phyloP scores from a whole-genome alignment of 164 flowering plant genomes.

The Tetracentron sinense region DNA sequence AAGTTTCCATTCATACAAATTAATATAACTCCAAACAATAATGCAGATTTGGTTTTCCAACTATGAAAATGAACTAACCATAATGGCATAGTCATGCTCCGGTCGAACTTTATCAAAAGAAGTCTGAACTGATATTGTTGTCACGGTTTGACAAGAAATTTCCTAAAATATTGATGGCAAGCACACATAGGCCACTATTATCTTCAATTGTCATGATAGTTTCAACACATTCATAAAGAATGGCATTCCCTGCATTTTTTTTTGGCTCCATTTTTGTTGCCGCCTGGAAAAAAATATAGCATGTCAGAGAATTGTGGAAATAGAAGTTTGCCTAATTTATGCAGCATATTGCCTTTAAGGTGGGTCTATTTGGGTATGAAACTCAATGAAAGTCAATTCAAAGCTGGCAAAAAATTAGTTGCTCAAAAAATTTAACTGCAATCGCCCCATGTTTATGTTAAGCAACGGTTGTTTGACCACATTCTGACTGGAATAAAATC shows the following conservation, averaged over 20 bases:
- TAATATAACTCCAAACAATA: no score
- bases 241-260: slow-evolving; percentile 98
- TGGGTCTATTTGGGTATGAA: no score
- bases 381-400: no score
- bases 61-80: background rate
- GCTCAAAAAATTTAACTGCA: no score
- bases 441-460: no score
- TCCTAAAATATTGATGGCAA: slow-evolving; percentile 97
- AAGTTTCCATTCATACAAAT: no score
- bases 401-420: no score
- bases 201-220: slow-evolving; percentile 97
- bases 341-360: no score
- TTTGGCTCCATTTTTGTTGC: slow-evolving; percentile 96
- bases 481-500: no score
- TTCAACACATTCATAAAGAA: slow-evolving; percentile 94
- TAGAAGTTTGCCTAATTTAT: background rate
- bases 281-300: slow-evolving; percentile 42
- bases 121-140: slow-evolving; percentile 87
- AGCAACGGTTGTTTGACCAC: no score
- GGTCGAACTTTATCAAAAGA: slow-evolving; percentile 1
- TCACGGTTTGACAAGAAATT: slow-evolving; percentile 97
- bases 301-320: background rate
- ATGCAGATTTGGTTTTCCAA: background rate
- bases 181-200: slow-evolving; percentile 93
- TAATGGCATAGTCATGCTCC: background rate